phyloP scores from a whole-genome alignment of 2,329 filamentous ascomycete genomes.

The Colletotrichum cordylinicola region DNA sequence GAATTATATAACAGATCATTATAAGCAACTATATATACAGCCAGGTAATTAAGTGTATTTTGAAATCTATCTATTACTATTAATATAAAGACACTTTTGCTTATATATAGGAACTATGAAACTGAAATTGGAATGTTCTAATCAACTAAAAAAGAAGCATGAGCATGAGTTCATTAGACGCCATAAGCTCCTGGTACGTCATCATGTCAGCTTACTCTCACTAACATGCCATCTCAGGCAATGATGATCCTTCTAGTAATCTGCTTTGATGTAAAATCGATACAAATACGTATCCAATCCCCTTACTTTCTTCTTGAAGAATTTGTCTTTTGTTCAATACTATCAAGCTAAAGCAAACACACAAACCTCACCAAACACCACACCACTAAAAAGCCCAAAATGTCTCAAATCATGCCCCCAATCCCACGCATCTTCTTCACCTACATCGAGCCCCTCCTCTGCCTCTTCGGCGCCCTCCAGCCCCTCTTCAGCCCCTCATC shows the following conservation, averaged over 20 bases:
- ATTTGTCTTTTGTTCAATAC: no score
- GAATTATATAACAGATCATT: no score
- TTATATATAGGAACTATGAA: background rate
- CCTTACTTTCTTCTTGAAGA: no score
- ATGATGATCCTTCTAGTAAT: accelerated
- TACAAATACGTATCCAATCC: background rate
- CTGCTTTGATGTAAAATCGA: background rate
- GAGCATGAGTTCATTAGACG: background rate
- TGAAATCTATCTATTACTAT: no score
- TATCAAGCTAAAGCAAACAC: no score
- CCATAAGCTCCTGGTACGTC: background rate
- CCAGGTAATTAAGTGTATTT: no score
- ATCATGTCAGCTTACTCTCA: background rate
- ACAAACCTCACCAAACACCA: background rate
- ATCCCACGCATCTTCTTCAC: background rate
- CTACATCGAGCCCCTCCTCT: background rate
- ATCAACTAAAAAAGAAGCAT: no score
- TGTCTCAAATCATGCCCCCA: background rate
- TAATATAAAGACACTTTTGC: no score
- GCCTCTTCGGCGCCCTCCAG: background rate
- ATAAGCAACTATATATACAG: no score
- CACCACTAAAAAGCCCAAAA: background rate
- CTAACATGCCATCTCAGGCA: background rate
- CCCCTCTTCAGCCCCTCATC: background rate
- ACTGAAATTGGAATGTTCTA: no score